Percentiles rank a stretch among this genome's conserved stretches.
Conservation (phyloP, 2,329 filamentous ascomycete genomes). For the Hymenoscyphus salicellus region DNA sequence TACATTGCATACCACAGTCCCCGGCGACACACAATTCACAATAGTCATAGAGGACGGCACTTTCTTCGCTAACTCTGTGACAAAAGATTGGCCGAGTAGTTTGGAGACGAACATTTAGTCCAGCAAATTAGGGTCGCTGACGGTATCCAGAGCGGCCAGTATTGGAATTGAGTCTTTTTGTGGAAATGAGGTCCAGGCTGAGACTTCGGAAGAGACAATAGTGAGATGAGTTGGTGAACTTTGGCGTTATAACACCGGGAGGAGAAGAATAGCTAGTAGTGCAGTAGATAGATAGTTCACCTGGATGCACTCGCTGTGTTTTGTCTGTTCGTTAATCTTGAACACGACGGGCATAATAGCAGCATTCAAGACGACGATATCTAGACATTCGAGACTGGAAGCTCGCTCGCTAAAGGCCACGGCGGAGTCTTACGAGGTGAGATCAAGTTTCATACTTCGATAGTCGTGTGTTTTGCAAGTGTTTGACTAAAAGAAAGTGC, state of each 20-base stretch:
- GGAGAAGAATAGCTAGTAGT: neutral
- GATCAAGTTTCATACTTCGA: slow-evolving; percentile 54
- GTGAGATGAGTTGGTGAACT: neutral
- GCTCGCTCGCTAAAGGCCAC: slow-evolving; percentile 41
- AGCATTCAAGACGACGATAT: slow-evolving; percentile 47
- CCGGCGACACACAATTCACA: slow-evolving; percentile 6
- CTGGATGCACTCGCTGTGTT: neutral
- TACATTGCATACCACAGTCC: too few species aligned
- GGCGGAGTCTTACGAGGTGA: slow-evolving; percentile 46
- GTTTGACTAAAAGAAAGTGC: slow-evolving; percentile 29
- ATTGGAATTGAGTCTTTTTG: neutral
- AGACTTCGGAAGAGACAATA: neutral
- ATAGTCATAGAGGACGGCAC: slow-evolving; percentile 12
- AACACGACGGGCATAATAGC: slow-evolving; percentile 31
- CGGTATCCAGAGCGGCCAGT: neutral
- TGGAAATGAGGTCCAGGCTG: neutral
- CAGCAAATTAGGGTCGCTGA: neutral
- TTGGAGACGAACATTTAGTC: slow-evolving; percentile 8
- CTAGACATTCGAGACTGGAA: slow-evolving; percentile 39
- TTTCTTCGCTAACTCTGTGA: slow-evolving; percentile 13
- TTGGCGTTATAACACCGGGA: neutral
- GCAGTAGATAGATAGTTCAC: neutral
- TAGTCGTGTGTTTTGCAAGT: slow-evolving; percentile 34
- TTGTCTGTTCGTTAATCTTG: neutral
- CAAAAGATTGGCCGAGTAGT: slow-evolving; percentile 16